A percentile compares a stretch with the other conserved stretches of the same genome.
Evolutionary conservation across 345 rosid genomes (phyloP).

Genomic region (Triadica sebifera): DNA sequence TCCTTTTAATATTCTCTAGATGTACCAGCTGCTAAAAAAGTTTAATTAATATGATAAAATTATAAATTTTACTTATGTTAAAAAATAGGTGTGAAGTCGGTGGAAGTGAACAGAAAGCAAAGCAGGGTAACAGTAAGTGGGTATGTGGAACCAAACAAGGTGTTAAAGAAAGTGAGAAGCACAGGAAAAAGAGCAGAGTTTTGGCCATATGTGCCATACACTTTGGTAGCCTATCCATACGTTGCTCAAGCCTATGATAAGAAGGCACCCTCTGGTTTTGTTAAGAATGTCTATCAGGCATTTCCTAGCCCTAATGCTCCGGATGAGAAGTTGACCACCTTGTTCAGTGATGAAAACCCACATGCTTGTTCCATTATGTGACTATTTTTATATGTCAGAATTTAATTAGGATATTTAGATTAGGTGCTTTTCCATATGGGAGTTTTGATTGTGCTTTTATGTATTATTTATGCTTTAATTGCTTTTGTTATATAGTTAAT

Average conservation of each 20-base stretch:
- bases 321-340: constrained; percentile 26
- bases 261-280: constrained; percentile 54
- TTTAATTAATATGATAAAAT: no score
- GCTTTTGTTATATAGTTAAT: no score
- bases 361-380: constrained; percentile 55
- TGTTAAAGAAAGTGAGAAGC: constrained; percentile 37
- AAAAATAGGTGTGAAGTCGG: constrained; percentile 40
- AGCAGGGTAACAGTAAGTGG: constrained; percentile 47
- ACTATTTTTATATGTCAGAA: background rate
- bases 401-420: no score
- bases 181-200: constrained; percentile 53
- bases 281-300: constrained; percentile 43
- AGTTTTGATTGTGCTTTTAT: no score
- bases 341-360: constrained; percentile 58
- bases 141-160: constrained; percentile 47
- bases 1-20: no score
- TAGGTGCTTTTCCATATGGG: no score
- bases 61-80: no score
- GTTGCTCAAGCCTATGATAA: constrained; percentile 49
- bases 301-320: constrained; percentile 32
- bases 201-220: constrained; percentile 53
- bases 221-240: constrained; percentile 50
- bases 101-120: constrained; percentile 49
- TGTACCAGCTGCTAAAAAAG: no score
- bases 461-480: no score